Percentiles rank a stretch among this genome's conserved stretches.
Evolutionary conservation across 768 basidiomycete species (phyloP).

Genomic region (Leccinum aurantiacum): DNA sequence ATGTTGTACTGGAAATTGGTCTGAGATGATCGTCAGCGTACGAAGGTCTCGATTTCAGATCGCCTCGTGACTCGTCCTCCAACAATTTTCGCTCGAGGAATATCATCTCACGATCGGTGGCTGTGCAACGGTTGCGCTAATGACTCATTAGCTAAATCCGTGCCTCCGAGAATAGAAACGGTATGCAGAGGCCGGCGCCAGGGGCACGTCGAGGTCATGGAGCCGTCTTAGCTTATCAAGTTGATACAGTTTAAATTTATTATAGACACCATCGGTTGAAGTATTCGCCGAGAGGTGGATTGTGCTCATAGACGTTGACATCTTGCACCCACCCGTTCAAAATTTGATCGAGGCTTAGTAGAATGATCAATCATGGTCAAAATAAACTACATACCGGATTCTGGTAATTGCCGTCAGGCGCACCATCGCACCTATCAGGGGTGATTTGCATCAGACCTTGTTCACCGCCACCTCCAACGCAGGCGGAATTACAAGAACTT

Average conservation of each 20-base stretch:
- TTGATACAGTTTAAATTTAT: not conserved
- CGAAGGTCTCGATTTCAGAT: not conserved
- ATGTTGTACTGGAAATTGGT: conserved; percentile 17
- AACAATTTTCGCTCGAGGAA: conserved; percentile 11
- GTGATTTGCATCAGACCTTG: conserved; percentile 89
- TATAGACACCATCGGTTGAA: conserved; percentile 45
- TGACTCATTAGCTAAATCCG: not conserved
- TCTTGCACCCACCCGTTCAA: conserved; percentile 73
- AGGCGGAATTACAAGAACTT: conserved; percentile 64
- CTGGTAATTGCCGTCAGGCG: conserved; percentile 44
- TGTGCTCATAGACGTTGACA: conserved; percentile 47
- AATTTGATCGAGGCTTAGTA: conserved; percentile 61
- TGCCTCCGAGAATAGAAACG: not conserved
- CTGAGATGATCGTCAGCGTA: not conserved
- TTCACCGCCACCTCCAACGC: conserved; percentile 75
- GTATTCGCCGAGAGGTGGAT: conserved; percentile 56
- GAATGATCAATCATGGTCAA: not conserved
- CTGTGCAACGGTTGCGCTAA: conserved; percentile 14
- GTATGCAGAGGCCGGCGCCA: not conserved
- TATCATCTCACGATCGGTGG: conserved; percentile 34
- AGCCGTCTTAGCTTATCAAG: not conserved
- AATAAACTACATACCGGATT: conserved; percentile 31
- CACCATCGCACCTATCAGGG: conserved; percentile 67
- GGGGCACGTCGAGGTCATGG: no score
- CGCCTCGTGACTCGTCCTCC: not conserved